phyloP scores from a whole-genome alignment of 768 basidiomycete species.

The Mycena alexandri region DNA sequence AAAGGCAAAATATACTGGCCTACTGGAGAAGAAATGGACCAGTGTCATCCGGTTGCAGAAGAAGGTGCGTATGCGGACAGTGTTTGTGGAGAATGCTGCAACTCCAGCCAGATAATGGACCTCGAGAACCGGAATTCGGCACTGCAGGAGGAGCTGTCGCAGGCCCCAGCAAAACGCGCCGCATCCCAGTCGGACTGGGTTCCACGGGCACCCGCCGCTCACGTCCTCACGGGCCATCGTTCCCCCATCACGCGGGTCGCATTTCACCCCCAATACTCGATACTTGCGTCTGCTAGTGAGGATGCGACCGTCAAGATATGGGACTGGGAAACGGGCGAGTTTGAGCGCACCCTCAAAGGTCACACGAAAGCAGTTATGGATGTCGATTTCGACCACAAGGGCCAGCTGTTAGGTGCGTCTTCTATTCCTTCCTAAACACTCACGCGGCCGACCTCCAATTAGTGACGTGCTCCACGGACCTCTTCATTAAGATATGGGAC shows the following conservation, averaged over 20 bases:
- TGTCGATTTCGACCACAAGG: constrained; percentile 90
- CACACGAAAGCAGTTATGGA: constrained; percentile 92
- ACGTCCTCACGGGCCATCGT: constrained; percentile 82
- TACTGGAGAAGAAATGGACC: constrained; percentile 98
- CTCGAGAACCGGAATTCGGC: constrained; percentile 87
- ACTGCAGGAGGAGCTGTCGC: constrained; percentile 77
- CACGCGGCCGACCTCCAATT: constrained; percentile 40
- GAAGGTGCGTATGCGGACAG: constrained; percentile 32
- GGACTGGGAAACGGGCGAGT: constrained; percentile 97
- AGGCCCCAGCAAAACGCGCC: constrained; percentile 64
- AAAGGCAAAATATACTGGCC: constrained; percentile 86
- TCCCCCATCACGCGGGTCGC: constrained; percentile 81
- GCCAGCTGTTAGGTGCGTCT: constrained; percentile 78
- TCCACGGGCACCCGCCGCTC: constrained; percentile 86
- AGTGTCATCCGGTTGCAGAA: constrained; percentile 91
- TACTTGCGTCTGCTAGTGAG: constrained; percentile 88
- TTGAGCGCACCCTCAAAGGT: constrained; percentile 91
- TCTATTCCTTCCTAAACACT: not conserved
- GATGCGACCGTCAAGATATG: constrained; percentile 93
- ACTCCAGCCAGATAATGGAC: constrained; percentile 85
- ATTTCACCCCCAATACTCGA: constrained; percentile 89
- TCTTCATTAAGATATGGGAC: constrained; percentile 95
- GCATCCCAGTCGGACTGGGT: constrained; percentile 87
- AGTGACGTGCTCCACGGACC: constrained; percentile 83
- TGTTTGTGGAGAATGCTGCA: constrained; percentile 24